Evolutionary conservation across 768 basidiomycete species (phyloP).

Genomic region (Filobasidium floriforme): DNA sequence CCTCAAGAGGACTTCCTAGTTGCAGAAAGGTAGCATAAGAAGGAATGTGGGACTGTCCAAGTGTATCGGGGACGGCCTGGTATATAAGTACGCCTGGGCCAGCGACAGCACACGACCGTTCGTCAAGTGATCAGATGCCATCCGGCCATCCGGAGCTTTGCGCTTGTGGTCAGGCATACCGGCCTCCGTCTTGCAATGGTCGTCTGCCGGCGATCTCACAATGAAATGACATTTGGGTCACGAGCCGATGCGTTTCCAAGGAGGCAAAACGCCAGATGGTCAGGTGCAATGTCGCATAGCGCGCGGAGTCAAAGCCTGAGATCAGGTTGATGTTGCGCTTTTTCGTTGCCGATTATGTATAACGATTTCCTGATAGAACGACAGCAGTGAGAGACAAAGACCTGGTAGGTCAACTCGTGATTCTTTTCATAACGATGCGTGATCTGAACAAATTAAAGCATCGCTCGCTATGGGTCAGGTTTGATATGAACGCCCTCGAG

Average conservation of each 20-base stretch:
- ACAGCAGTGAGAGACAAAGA: no score
- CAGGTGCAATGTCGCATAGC: neutral
- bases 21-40: neutral
- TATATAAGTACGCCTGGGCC: neutral
- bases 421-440: no score
- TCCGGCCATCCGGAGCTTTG: no score
- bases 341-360: no score
- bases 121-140: no score
- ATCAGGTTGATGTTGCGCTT: neutral
- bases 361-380: no score
- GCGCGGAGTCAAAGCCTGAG: neutral
- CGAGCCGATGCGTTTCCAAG: neutral
- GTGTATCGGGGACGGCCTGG: neutral
- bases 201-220: no score
- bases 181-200: no score
- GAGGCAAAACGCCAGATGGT: neutral
- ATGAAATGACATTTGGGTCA: neutral
- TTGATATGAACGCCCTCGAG: neutral
- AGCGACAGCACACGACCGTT: neutral
- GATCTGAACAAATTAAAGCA: no score
- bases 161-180: no score
- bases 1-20: conserved; percentile 4
- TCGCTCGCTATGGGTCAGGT: neutral
- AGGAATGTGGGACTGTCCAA: neutral
- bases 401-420: no score